Conservation (phyloP, 2,329 filamentous ascomycete genomes). For the Colletotrichum tropicicola region DNA sequence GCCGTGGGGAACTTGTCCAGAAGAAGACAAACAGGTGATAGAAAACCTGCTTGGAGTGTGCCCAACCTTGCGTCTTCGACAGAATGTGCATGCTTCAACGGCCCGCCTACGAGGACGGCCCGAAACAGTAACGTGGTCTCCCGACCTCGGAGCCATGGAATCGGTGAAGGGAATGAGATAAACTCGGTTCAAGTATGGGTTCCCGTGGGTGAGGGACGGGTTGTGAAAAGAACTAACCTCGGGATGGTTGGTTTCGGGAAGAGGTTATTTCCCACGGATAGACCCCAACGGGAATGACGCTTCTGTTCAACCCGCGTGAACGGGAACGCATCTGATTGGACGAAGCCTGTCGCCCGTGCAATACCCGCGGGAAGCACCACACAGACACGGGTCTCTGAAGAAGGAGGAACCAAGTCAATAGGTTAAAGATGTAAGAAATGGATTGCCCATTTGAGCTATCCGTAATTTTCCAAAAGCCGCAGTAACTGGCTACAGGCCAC, state of each 20-base stretch:
- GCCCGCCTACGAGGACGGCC: conserved; percentile 37
- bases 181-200: background rate
- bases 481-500: too few relatives aligned
- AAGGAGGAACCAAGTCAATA: too few relatives aligned
- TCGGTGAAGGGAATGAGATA: background rate
- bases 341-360: accelerated
- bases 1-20: background rate
- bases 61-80: conserved; percentile 41
- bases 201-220: background rate
- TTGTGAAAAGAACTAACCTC: background rate
- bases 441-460: too few relatives aligned
- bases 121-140: background rate
- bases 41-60: background rate
- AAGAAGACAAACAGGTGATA: background rate
- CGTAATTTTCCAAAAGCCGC: too few relatives aligned
- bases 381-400: background rate
- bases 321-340: conserved; percentile 13
- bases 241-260: background rate
- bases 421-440: too few relatives aligned
- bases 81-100: conserved; percentile 41
- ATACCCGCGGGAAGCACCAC: too few relatives aligned
- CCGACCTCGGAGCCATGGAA: conserved; percentile 3
- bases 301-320: background rate
- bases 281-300: background rate
- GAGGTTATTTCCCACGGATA: background rate